Evolutionary conservation across 176 grass and related monocot species (phyloP), one percentile per base, ranked within the genome.

Genomic region (Typha latifolia): DNA sequence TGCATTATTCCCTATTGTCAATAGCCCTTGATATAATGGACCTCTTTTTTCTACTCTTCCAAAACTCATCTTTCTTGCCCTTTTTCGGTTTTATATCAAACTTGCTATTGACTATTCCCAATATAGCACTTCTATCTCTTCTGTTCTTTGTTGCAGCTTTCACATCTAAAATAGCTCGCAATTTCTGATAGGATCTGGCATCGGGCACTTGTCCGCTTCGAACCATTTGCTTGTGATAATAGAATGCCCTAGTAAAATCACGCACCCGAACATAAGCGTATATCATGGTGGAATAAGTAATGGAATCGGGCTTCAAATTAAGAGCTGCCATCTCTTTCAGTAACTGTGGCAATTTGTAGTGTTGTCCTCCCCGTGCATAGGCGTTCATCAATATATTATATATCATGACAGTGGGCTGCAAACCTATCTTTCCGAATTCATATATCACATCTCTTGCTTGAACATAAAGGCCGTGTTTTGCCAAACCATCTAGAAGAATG

Each of bases 311-410:
- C 79, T 84, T 91, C 72, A 91, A 77, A 70, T 86, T 51, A 49
- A 91, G 66, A 14, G 51, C 29, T 49, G 47, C 26, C 87, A 96
- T 96, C 64, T 96, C 92, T 84, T 85, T 96, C 71, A 96, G 66
- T 47, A 91, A 69, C 67, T 79, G 78, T 13, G 92, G 92, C 62
- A 96, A 86, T 77, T 89, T 96, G 77, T 78, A 89, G 69, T 96
- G 82, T 18, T 96, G 92, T 15, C 92, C 92, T 62, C 85, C 92
- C 61, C 78, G 82, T 64, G 88, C 88, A 89, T 89, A 96, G 48
- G 88, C 88, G 82, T 96, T 91, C 77, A 96, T 96, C 72, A 96
- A 74, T 69, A 96, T 96, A 66, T 91, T 96, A 74, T 86, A 96
- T 49, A 88, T 89, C 88, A 91, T 89, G 12, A 79, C 77, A 29